Base-by-base conservation (phyloP, 129 eudicot species). In the Ambrosia artemisiifolia region DNA sequence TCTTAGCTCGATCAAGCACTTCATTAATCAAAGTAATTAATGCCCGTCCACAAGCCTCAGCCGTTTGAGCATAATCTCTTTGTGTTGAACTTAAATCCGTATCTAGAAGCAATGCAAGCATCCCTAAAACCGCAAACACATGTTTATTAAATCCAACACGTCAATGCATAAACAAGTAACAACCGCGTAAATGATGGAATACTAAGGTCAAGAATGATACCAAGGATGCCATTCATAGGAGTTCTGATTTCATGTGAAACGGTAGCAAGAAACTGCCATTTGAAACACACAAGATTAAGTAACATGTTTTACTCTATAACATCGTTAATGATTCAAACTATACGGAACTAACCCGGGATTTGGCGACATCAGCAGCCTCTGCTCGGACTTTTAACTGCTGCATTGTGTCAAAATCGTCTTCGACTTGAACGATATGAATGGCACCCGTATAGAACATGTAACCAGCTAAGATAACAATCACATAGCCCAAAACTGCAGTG, bases 341-440 rank as follows among this genome's bases (percentile, higher is more conserved):
- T 13, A 30, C 36, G 24, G 32, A 18, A 63, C 2, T 61, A 34
- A 90, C 96, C 93, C 83, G 96, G 43, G 97, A 88, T 82, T 91
- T 91, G 72, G 97, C 95, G 9, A 91, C 88, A 63, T 91, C 95
- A 67, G 95, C 97, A 59, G 97, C 97, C 78, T 91, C 97, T 34
- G 97, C 97, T 36, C 69, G 85, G 48, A 75, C 85, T 81, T 88
- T 91, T 9, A 91, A 59, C 60, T 73, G 77, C 67, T 85, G 77
- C 97, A 91, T 91, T 56, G 85, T 68, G 65, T 73, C 73, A 67
- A 77, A 91, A 72, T 88, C 92, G 20, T 91, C 88, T 79, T 82
- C 85, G 16, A 91, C 90, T 75, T 82, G 83, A 71, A 80, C 88
- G 65, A 88, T 86, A 70, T 84, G 92, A 30, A 51, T 80, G 12